Evolutionary conservation across 2,329 filamentous ascomycete genomes (phyloP), one percentile per base, ranked within the genome.

Genomic region (Dothideomycetidae sp.): DNA sequence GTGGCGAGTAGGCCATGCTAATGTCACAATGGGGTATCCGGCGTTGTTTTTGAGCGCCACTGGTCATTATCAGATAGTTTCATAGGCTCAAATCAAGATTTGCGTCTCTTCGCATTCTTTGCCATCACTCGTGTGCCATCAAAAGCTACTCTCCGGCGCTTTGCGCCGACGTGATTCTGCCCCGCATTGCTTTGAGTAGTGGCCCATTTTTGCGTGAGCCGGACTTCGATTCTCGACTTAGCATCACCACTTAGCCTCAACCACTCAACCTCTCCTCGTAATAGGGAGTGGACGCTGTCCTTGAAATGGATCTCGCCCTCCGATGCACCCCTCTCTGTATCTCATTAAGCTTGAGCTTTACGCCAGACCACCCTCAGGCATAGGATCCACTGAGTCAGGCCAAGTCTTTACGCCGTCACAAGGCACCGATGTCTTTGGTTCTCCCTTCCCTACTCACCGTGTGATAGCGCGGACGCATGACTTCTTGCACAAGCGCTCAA

Each of bases 281-380:
- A n/a, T n/a, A n/a, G n/a, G n/a, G n/a, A n/a, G n/a, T n/a, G n/a
- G n/a, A n/a, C n/a, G n/a, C n/a, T n/a, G n/a, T n/a, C n/a, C n/a
- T n/a, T n/a, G n/a, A n/a, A n/a, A n/a, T n/a, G n/a, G n/a, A n/a
- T n/a, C n/a, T n/a, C 13, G 31, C 31, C 14, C 37, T 61, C 21
- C 31, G 46, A 73, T 73, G 70, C 68, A 68, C 53, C 66, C 68
- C 35, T 76, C 74, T 54, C 76, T 75, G 54, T 78, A 73, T 50
- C 71, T 78, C 49, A 53, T 78, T 41, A 63, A 62, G 45, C 63
- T 78, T 48, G 73, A 78, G 64, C 57, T 78, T 12, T 65, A 72
- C 48, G 53, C 63, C 44, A 58, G 13, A 19, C 36, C 18, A 33
- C 19, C 33, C 28, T n/a, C 37, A 42, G 36, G 26, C 16, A 21